Conservation (phyloP, 805 yeast genomes). For the Nakazawaea siamensis region DNA sequence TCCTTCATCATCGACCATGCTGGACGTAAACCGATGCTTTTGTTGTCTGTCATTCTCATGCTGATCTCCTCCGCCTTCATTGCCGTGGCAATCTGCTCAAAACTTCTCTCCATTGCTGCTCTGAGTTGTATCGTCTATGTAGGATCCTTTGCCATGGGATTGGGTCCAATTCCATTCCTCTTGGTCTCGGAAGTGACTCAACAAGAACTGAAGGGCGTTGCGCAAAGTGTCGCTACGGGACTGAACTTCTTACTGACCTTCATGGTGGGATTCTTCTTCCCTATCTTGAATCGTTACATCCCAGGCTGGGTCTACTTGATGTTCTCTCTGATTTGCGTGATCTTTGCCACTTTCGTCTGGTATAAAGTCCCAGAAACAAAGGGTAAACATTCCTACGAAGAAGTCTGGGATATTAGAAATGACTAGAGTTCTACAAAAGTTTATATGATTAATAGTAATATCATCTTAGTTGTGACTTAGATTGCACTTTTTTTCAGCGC, state of each 20-base stretch:
- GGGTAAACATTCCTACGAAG: constrained; percentile 50
- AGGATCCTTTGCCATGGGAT: constrained; percentile 60
- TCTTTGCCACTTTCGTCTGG: constrained; percentile 39
- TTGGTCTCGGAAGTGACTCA: constrained; percentile 87
- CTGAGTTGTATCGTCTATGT: constrained; percentile 66
- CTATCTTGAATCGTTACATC: constrained; percentile 50
- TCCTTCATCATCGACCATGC: constrained; percentile 67
- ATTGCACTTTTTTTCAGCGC: too few species aligned
- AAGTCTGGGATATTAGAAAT: constrained; percentile 47
- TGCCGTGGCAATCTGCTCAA: constrained; percentile 52
- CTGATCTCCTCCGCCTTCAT: constrained; percentile 54
- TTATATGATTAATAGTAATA: too few species aligned
- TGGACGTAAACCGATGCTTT: constrained; percentile 70
- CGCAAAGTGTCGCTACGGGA: constrained; percentile 89
- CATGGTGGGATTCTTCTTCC: constrained; percentile 72
- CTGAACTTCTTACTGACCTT: constrained; percentile 92
- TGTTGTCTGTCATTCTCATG: constrained; percentile 64
- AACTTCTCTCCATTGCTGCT: constrained; percentile 43
- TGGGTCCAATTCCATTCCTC: constrained; percentile 94
- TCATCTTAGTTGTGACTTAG: too few species aligned
- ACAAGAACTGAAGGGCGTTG: constrained; percentile 66
- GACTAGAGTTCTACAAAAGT: too few species aligned
- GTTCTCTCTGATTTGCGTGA: constrained; percentile 52
- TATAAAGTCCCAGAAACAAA: constrained; percentile 67
- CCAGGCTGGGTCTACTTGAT: constrained; percentile 77